These are phyloP conservation scores for Blastobotrys attinorum DNA, from an alignment of 805 yeast species.

Conservation along the genomic window DNA sequence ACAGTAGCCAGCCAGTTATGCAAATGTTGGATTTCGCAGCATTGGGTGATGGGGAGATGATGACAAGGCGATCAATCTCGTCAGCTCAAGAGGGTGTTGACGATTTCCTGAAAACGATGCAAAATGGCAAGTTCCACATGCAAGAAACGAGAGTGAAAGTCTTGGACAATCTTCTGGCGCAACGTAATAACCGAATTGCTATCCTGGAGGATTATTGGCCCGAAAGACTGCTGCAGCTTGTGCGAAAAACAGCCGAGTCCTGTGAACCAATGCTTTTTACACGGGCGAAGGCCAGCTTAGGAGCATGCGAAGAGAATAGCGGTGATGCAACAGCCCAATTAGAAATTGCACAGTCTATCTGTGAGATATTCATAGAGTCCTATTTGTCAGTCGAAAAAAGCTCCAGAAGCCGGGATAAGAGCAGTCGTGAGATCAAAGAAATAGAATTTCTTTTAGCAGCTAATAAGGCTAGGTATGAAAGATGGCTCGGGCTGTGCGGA, in stretches of 20 bases:
- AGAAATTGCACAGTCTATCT: background rate
- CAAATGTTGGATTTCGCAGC: conserved; percentile 26
- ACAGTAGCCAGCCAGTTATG: conserved; percentile 12
- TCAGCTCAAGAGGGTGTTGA: conserved; percentile 15
- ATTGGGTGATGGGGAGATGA: conserved; percentile 15
- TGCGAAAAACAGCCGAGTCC: conserved; percentile 27
- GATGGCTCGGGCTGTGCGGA: background rate
- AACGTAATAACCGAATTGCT: conserved; percentile 22
- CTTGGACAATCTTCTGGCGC: conserved; percentile 17
- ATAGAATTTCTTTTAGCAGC: too few relatives aligned
- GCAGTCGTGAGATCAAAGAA: background rate
- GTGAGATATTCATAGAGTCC: conserved; percentile 19
- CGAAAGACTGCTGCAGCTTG: conserved; percentile 26
- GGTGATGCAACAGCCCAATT: background rate
- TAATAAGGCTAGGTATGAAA: background rate
- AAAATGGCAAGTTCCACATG: conserved; percentile 27
- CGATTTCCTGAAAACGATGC: conserved; percentile 25
- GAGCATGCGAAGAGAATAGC: too few relatives aligned
- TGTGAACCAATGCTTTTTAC: conserved; percentile 18
- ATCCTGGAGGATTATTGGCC: conserved; percentile 37
- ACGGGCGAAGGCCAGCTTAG: conserved; percentile 5
- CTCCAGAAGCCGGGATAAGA: background rate
- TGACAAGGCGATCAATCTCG: conserved; percentile 9
- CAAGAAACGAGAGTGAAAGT: conserved; percentile 33
- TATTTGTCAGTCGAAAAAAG: conserved; percentile 7